A percentile compares a stretch with the other conserved stretches of the same genome.
phyloP scores from a whole-genome alignment of 257 asterid genomes.

The Echites panduratus region DNA sequence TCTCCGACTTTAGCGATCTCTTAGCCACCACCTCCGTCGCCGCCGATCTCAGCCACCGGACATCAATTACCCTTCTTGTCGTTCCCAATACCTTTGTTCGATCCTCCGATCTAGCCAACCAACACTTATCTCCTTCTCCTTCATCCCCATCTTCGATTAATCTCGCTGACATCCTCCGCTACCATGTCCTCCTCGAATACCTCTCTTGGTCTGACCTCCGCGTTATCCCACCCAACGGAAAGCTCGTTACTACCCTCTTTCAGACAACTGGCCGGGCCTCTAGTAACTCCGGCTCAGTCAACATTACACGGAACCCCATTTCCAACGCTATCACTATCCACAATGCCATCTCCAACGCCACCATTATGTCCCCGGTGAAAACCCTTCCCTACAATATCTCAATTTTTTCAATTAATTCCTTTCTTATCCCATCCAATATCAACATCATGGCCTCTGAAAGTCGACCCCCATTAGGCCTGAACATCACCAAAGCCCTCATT shows the following conservation, averaged over 20 bases:
- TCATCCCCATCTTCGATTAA: conserved; percentile 33
- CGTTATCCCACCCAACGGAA: conserved; percentile 48
- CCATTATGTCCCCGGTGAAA: conserved; percentile 39
- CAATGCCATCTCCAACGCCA: conserved; percentile 65
- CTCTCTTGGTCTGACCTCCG: conserved; percentile 58
- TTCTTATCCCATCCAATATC: conserved; percentile 49
- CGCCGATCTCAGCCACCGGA: conserved; percentile 51
- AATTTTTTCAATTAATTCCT: conserved; percentile 41
- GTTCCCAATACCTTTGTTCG: conserved; percentile 62
- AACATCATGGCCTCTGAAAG: conserved; percentile 82
- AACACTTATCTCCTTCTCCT: conserved; percentile 16
- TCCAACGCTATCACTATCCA: conserved; percentile 40
- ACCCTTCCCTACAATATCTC: conserved; percentile 60
- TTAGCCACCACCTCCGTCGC: conserved; percentile 64
- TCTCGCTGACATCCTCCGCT: conserved; percentile 71
- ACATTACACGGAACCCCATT: conserved; percentile 45
- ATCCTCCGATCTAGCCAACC: conserved; percentile 26
- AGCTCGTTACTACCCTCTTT: conserved; percentile 60
- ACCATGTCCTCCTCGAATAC: conserved; percentile 73
- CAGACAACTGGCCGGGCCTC: conserved; percentile 76
- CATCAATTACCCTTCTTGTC: conserved; percentile 57
- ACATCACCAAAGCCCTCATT: conserved; percentile 63
- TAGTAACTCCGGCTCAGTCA: conserved; percentile 50
- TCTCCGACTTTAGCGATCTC: conserved; percentile 56
- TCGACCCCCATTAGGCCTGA: conserved; percentile 69